Evolutionary conservation across 345 rosid species (phyloP).

Genomic region (Acer yangbiense): DNA sequence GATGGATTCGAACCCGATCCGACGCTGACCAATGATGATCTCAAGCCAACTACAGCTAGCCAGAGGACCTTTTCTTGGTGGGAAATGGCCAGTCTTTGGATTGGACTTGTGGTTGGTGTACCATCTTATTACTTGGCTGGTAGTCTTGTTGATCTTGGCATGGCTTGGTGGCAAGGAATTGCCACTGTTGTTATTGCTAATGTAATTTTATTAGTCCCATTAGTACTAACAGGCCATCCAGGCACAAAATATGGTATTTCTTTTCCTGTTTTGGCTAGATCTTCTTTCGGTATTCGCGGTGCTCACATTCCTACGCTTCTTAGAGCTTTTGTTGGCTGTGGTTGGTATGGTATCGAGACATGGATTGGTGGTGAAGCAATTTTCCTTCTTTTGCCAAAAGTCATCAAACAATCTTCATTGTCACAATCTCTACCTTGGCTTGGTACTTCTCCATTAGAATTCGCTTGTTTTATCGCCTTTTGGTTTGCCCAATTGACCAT

Average conservation of each 20-base stretch:
- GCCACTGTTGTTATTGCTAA: conserved; percentile 87
- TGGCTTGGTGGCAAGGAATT: conserved; percentile 99
- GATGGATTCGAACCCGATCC: conserved; percentile 52
- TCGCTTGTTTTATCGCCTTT: conserved; percentile 74
- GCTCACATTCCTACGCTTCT: conserved; percentile 86
- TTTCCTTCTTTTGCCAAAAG: conserved; percentile 68
- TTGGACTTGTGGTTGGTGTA: conserved; percentile 96
- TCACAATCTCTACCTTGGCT: conserved; percentile 66
- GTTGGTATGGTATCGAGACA: conserved; percentile 97
- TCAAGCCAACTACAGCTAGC: conserved; percentile 60
- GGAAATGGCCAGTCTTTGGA: conserved; percentile 94
- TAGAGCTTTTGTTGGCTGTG: conserved; percentile 89
- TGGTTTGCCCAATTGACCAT: conserved; percentile 77
- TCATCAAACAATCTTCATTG: conserved; percentile 46
- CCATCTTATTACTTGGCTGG: conserved; percentile 93
- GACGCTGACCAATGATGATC: conserved; percentile 79
- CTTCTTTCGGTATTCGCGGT: conserved; percentile 81
- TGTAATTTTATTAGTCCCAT: conserved; percentile 58
- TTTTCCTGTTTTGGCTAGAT: conserved; percentile 88
- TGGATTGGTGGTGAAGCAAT: conserved; percentile 99
- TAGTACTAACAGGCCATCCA: conserved; percentile 86
- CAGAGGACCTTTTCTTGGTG: conserved; percentile 68
- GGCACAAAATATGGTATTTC: conserved; percentile 79
- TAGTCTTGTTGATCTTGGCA: conserved; percentile 85
- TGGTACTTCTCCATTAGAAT: conserved; percentile 86